Evolutionary conservation across 345 rosid genomes (phyloP).

Genomic region (Nasturtium officinale): DNA sequence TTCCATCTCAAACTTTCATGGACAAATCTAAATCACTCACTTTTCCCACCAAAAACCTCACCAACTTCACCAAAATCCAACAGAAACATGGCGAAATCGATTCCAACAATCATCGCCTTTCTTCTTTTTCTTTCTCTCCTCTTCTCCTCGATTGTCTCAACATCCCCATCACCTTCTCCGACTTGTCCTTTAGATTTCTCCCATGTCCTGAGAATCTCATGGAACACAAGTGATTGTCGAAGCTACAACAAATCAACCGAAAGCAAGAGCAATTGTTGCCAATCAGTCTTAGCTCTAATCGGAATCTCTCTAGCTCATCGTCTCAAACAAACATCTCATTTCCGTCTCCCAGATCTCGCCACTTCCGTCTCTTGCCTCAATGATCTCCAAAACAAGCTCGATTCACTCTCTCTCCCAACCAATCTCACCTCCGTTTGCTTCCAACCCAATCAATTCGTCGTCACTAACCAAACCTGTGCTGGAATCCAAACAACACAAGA

Average conservation of each 20-base stretch:
- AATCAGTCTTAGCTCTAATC: constrained; percentile 53
- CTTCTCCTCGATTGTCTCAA: constrained; percentile 10
- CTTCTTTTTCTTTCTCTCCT: constrained; percentile 10
- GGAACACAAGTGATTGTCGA: constrained; percentile 63
- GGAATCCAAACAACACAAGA: constrained; percentile 52
- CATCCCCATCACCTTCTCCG: constrained; percentile 24
- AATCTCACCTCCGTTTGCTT: constrained; percentile 58
- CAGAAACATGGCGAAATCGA: constrained; percentile 24
- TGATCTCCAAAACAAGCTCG: constrained; percentile 59
- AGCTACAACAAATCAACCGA: constrained; percentile 32
- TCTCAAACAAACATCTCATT: constrained; percentile 62
- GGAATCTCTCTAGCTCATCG: constrained; percentile 61
- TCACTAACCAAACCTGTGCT: constrained; percentile 55
- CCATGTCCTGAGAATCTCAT: constrained; percentile 63
- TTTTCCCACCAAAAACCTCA: constrained; percentile 1
- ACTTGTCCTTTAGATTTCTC: constrained; percentile 68
- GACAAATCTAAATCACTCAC: constrained; percentile 28
- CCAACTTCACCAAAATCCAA: constrained; percentile 1
- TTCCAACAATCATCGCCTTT: background rate
- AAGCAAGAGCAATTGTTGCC: constrained; percentile 51
- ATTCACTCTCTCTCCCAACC: constrained; percentile 52
- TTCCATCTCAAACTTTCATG: constrained; percentile 14
- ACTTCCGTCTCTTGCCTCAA: constrained; percentile 66
- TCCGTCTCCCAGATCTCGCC: constrained; percentile 58
- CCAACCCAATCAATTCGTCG: constrained; percentile 59